Evolutionary conservation across 2,329 filamentous ascomycete genomes (phyloP).

Genomic region (Cladophialophora chaetospira): DNA sequence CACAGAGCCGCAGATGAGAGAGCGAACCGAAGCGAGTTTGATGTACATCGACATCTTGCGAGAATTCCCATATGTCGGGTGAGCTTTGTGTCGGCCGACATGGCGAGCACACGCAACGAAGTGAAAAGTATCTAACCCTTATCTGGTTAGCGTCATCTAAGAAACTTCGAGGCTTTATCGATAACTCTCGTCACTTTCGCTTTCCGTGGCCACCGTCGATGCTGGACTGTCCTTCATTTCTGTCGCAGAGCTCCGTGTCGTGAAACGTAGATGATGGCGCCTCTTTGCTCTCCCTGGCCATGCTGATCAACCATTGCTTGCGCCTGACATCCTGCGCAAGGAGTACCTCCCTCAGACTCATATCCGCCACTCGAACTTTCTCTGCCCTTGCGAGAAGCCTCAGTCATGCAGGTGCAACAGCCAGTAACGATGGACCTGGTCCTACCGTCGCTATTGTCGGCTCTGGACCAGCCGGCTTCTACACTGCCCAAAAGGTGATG

Average conservation of each 20-base stretch:
- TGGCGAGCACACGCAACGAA: too few relatives aligned
- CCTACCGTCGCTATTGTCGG: conserved; percentile 86
- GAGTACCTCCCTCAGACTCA: not conserved
- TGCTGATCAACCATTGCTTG: conserved; percentile 22
- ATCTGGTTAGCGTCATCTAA: too few relatives aligned
- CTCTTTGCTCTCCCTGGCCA: conserved; percentile 3
- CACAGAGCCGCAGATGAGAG: too few relatives aligned
- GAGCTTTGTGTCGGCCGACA: too few relatives aligned
- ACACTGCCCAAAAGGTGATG: conserved; percentile 84
- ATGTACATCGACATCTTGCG: too few relatives aligned
- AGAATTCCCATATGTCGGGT: too few relatives aligned
- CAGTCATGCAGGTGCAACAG: conserved; percentile 16
- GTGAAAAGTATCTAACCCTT: too few relatives aligned
- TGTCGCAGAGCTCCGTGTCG: not conserved
- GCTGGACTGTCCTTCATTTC: not conserved
- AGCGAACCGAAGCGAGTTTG: too few relatives aligned
- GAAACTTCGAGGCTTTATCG: too few relatives aligned
- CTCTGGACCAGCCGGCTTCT: conserved; percentile 94
- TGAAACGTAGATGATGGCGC: conserved; percentile 18
- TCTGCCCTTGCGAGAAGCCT: not conserved
- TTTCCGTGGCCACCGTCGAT: not conserved
- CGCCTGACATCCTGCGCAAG: conserved; percentile 14
- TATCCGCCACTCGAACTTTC: not conserved
- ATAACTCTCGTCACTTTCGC: not conserved
- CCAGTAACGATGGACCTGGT: conserved; percentile 46